phyloP scores from a whole-genome alignment of 805 yeast species.

The Candida loeiensis region DNA sequence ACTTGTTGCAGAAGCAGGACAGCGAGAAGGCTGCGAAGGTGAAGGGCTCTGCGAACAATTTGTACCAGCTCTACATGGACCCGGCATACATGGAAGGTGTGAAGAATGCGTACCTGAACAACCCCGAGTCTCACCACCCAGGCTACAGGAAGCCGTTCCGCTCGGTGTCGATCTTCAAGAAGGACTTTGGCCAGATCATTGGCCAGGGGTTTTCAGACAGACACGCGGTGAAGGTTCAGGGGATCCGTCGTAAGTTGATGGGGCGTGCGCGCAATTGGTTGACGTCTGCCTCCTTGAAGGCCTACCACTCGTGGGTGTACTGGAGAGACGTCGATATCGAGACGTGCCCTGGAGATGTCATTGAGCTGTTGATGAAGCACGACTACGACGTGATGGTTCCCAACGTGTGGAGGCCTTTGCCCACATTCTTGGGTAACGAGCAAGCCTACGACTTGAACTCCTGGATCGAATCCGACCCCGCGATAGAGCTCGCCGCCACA shows the following conservation, averaged over 20 bases:
- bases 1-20: constrained; percentile 44
- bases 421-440: constrained; percentile 73
- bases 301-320: constrained; percentile 87
- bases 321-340: constrained; percentile 90
- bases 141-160: constrained; percentile 69
- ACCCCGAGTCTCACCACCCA: constrained; percentile 55
- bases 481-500: constrained; percentile 58
- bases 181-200: constrained; percentile 78
- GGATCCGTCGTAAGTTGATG: constrained; percentile 78
- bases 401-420: constrained; percentile 96
- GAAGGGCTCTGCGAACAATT: constrained; percentile 51
- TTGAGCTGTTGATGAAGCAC: constrained; percentile 67
- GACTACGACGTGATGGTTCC: constrained; percentile 74
- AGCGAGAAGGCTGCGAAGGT: constrained; percentile 30
- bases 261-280: constrained; percentile 87
- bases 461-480: constrained; percentile 88
- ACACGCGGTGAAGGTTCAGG: constrained; percentile 83
- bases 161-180: constrained; percentile 72
- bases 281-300: constrained; percentile 66
- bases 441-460: constrained; percentile 96
- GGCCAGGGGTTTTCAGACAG: constrained; percentile 84
- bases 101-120: constrained; percentile 49
- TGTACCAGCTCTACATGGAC: constrained; percentile 71
- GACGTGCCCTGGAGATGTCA: constrained; percentile 72
- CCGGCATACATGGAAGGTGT: constrained; percentile 54